These are phyloP conservation scores for Penicillium crustosum DNA, from an alignment of 2,329 filamentous ascomycete species.

Conservation along the genomic window DNA sequence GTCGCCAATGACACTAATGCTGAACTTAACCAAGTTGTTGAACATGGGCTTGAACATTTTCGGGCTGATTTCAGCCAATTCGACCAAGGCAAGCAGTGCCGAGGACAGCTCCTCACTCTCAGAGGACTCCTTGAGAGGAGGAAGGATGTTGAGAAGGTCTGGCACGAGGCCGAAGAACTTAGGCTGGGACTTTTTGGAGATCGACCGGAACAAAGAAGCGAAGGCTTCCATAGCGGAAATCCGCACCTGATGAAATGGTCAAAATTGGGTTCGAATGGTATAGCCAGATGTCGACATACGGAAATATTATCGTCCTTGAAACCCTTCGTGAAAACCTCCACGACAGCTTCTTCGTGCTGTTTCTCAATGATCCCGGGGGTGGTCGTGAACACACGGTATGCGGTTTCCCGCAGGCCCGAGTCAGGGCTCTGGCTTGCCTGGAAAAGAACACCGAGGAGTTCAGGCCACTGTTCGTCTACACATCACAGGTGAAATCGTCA, in stretches of 20 bases:
- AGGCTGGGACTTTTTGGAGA: slow-evolving; percentile 80
- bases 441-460: slow-evolving; percentile 82
- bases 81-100: slow-evolving; percentile 86
- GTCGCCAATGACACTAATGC: slow-evolving; percentile 88
- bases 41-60: slow-evolving; percentile 99
- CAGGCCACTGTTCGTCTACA: slow-evolving; percentile 80
- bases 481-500: slow-evolving; percentile 10
- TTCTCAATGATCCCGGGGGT: slow-evolving; percentile 95
- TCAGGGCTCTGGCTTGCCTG: slow-evolving; percentile 85
- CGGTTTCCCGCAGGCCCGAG: slow-evolving; percentile 80
- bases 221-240: slow-evolving; percentile 96
- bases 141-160: slow-evolving; percentile 89
- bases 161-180: slow-evolving; percentile 88
- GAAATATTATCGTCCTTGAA: slow-evolving; percentile 85
- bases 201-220: slow-evolving; percentile 88
- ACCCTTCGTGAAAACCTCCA: slow-evolving; percentile 83
- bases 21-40: slow-evolving; percentile 87
- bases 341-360: slow-evolving; percentile 88
- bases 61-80: slow-evolving; percentile 87
- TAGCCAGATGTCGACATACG: slow-evolving; percentile 50
- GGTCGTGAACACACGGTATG: slow-evolving; percentile 92
- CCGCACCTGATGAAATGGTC: slow-evolving; percentile 62
- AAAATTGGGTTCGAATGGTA: neutral
- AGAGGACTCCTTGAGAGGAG: slow-evolving; percentile 85
- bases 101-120: slow-evolving; percentile 91